Base-by-base conservation (phyloP, 805 yeast species). In the Metschnikowia amazonensis region DNA sequence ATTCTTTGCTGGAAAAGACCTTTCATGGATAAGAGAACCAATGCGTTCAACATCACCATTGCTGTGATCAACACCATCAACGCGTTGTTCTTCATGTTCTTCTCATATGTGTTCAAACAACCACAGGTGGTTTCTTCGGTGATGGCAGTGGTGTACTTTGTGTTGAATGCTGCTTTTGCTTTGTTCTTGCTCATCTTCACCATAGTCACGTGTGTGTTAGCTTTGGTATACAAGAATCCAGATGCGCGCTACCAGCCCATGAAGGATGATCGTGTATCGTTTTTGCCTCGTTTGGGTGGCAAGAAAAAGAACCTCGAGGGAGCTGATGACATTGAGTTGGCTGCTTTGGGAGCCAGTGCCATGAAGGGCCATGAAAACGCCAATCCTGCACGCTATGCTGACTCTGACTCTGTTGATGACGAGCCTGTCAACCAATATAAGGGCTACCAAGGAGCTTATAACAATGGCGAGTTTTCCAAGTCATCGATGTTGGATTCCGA, bases 241-340 rank as follows among this genome's bases (percentile, higher is more conserved):
- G 99, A 94, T 66, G 81, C 92, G 8, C 79, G 96, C 57, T 94
- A 94, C 70, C 92, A 89, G 69, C 98, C 97, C 50, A 86, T 92
- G 85, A 86, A 85, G 57, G 99, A 94, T 65, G 99, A 94, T 62
- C 81, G 99, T 63, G 94, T 86, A 42, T 86, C 97, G n/a, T 94
- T 94, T 64, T 86, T 94, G 60, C 90, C 90, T 51, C 76, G 83
- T 58, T 72, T 74, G 45, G 81, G 55, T 8, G 46, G 35, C 34
- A 47, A 72, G 45, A 60, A 58, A 30, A 52, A 53, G 41, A 56
- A 51, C n/a, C 56, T 55, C 7, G 46, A 62, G 52, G 47, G 60
- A 35, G 56, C 64, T 50, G 75, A 68, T 24, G 82, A 75, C 49
- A 70, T 82, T 49, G 92, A 85, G 65, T 74, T 85, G 52, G 80